A percentile compares a stretch with the other conserved stretches of the same genome.
These are phyloP conservation scores for Cladosporium sp. DNA, from an alignment of 2,329 filamentous ascomycete genomes.

Conservation along the genomic window DNA sequence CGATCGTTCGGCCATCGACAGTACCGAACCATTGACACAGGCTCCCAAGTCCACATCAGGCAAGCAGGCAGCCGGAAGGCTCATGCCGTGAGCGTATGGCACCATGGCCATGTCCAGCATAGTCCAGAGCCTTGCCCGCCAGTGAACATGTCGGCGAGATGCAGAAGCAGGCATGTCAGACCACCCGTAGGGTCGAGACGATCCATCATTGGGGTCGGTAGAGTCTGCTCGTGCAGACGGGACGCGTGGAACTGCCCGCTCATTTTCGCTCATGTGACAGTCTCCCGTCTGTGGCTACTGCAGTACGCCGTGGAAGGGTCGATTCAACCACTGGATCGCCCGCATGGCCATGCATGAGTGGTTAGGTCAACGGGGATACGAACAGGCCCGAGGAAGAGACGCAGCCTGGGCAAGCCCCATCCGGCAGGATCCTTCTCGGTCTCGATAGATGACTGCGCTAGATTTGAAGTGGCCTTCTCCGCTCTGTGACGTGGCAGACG, in stretches of 20 bases:
- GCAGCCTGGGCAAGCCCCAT: conserved; percentile 45
- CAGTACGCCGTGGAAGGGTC: conserved; percentile 46
- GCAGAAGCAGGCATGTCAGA: conserved; percentile 42
- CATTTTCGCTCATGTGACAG: conserved; percentile 42
- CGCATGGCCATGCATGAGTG: conserved; percentile 38
- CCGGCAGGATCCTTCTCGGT: conserved; percentile 23
- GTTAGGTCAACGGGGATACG: conserved; percentile 22
- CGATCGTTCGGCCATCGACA: conserved; percentile 10
- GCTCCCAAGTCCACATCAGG: conserved; percentile 24
- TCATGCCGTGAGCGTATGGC: conserved; percentile 11
- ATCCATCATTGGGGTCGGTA: conserved; percentile 20
- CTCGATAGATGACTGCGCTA: conserved; percentile 44
- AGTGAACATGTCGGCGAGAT: conserved; percentile 52
- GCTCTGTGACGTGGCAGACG: conserved; percentile 56
- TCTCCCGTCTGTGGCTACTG: conserved; percentile 44
- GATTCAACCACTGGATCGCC: conserved; percentile 47
- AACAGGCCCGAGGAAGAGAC: conserved; percentile 31
- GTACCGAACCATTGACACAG: background rate
- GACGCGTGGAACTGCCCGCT: conserved; percentile 34
- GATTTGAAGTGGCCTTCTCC: conserved; percentile 52
- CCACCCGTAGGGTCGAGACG: conserved; percentile 23
- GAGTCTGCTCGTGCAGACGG: conserved; percentile 27
- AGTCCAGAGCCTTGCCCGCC: conserved; percentile 37
- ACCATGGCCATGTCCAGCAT: conserved; percentile 11
- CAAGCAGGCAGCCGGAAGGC: conserved; percentile 26